Evolutionary conservation across 805 yeast species (phyloP).

Genomic region (Saturnispora silvae): DNA sequence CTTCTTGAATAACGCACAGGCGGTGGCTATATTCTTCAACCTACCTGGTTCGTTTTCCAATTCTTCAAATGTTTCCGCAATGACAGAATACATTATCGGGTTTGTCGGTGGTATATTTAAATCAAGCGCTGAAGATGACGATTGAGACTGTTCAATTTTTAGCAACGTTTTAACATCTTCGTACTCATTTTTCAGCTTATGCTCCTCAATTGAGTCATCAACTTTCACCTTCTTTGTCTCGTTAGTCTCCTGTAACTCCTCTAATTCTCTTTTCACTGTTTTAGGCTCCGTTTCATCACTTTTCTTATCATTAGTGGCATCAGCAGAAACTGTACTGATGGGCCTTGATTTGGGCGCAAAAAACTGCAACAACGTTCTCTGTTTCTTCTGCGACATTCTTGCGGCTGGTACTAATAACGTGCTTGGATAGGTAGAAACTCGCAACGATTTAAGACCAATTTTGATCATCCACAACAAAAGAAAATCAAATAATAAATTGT

Average conservation of each 20-base stretch:
- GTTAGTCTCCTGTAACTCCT: neutral
- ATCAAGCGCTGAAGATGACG: neutral
- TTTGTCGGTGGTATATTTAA: conserved; percentile 7
- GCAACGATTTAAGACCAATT: too few relatives aligned
- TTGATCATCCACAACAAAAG: too few relatives aligned
- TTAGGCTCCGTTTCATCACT: too few relatives aligned
- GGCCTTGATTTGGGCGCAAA: too few relatives aligned
- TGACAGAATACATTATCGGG: conserved; percentile 28
- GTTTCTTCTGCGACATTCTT: too few relatives aligned
- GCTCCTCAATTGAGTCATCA: conserved; percentile 10
- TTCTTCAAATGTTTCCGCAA: conserved; percentile 60
- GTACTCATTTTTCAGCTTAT: conserved; percentile 16
- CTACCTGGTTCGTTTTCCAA: conserved; percentile 77
- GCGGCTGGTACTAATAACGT: too few relatives aligned
- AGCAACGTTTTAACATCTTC: conserved; percentile 17
- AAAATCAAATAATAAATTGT: too few relatives aligned
- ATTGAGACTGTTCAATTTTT: conserved; percentile 6
- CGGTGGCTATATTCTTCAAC: conserved; percentile 64
- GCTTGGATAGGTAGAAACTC: too few relatives aligned
- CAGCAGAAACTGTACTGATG: too few relatives aligned
- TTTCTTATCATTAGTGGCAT: too few relatives aligned
- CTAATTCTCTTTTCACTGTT: too few relatives aligned
- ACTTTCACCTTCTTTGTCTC: conserved; percentile 5
- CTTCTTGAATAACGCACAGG: conserved; percentile 61
- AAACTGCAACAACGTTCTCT: too few relatives aligned